phyloP scores from a whole-genome alignment of 176 grass and related monocot species.

The Zizania latifolia region DNA sequence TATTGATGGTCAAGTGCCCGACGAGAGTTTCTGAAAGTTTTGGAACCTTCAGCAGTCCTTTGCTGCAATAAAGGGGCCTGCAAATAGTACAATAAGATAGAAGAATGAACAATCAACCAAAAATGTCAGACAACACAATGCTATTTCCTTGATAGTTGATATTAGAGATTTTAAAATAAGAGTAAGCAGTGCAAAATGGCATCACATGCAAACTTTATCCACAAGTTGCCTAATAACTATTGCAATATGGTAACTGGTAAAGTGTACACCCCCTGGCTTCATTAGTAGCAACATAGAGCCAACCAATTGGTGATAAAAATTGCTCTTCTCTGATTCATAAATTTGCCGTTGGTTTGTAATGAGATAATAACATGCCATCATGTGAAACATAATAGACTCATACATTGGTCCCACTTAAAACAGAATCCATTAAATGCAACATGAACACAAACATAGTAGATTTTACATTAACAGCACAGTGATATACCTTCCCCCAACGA shows the following conservation, averaged over 20 bases:
- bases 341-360: not conserved
- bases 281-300: not conserved
- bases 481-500: constrained; percentile 77
- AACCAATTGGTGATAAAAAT: not conserved
- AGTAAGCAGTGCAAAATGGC: not conserved
- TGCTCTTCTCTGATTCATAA: not conserved
- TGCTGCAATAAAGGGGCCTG: constrained; percentile 85
- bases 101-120: not conserved
- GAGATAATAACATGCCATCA: constrained; percentile 19
- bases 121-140: constrained; percentile 11
- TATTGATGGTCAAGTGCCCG: constrained; percentile 63
- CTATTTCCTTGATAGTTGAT: constrained; percentile 7
- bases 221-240: not conserved
- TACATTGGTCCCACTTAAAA: constrained; percentile 7
- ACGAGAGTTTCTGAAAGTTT: constrained; percentile 40
- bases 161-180: not conserved
- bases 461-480: too few species aligned
- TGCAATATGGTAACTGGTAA: not conserved
- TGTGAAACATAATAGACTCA: constrained; percentile 21
- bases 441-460: constrained; percentile 11
- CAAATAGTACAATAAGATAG: constrained; percentile 24
- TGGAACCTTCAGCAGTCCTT: constrained; percentile 75
- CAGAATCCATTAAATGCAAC: constrained; percentile 9
- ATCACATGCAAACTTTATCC: not conserved
- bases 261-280: not conserved